Base-by-base conservation (phyloP, 805 yeast genomes). In the Blastobotrys mokoenaii region DNA sequence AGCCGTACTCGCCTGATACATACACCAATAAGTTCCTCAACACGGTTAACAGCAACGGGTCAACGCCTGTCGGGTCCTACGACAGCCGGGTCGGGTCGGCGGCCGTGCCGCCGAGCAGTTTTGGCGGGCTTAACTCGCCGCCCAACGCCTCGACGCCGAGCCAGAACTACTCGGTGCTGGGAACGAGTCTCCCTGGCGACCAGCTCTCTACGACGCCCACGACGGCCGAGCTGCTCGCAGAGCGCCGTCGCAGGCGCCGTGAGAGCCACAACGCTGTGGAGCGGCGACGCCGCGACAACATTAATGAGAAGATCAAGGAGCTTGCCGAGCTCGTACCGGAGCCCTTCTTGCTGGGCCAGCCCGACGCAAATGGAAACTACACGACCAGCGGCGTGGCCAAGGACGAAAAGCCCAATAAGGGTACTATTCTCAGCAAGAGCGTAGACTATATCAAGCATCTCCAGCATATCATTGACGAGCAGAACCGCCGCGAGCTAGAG, bases 221-320 rank as follows among this genome's bases (percentile, higher is more conserved):
- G 27, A 22, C 27, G 4, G 27, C 27, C 7, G 50, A 46, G 38
- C 27, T 46, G 17, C 37, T 73, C 33, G 63, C 74, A 3, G 87
- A 82, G 48, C 84, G 83, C 58, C 62, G 84, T 44, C 76, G 79
- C 49, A 73, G 95, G 51, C 73, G 96, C 51, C 69, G 95, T 48
- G 96, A 88, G 59, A 81, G 87, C 50, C 97, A 89, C 63, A 89
- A 89, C 60, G 96, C 95, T 1, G 97, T 89, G 3, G 97, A 89
- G 63, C 74, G 96, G 56, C 73, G 96, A 54, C 74, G 97, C 59
- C 73, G 97, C 51, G 97, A 90, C 62, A 71, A 86, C 54, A 89
- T 89, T 58, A 88, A 89, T 61, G 94, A 84, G 57, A 79, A 85
- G 56, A 88, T 89, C 50, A 82, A 83, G 59, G 95, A 86, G 55